phyloP scores from a whole-genome alignment of 495 filamentous ascomycete genomes.

The Hypoxylon intermedium region DNA sequence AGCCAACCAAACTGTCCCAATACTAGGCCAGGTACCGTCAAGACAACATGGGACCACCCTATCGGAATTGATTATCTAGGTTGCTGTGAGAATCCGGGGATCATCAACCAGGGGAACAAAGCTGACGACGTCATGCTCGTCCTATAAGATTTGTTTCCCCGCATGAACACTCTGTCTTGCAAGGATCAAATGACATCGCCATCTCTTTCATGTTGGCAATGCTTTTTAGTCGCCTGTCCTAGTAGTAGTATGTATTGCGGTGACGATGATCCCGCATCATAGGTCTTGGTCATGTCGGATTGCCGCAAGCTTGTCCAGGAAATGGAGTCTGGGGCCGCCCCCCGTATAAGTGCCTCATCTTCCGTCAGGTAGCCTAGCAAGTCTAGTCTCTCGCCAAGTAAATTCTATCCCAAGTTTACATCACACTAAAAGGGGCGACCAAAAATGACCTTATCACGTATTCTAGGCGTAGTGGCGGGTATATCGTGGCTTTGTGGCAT shows the following conservation, averaged over 20 bases:
- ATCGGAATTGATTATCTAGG: background rate
- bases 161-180: background rate
- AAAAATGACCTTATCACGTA: background rate
- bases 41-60: background rate
- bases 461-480: background rate
- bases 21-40: too few relatives aligned
- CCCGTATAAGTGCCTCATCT: background rate
- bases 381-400: background rate
- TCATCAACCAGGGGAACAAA: background rate
- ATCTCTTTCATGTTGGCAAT: background rate
- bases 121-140: background rate
- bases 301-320: background rate
- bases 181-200: background rate
- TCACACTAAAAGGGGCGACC: background rate
- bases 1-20: background rate
- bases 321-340: background rate
- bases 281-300: background rate
- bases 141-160: constrained; percentile 1
- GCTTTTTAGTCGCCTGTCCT: background rate
- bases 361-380: background rate
- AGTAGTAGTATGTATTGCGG: background rate
- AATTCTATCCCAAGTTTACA: background rate
- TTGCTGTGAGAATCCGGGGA: background rate
- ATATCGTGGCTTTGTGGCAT: background rate
- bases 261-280: constrained; percentile 5